A percentile compares a stretch with the other conserved stretches of the same genome.
Evolutionary conservation across 78 protist species (phyloP).

Genomic region (Dictyostelium purpureum): DNA sequence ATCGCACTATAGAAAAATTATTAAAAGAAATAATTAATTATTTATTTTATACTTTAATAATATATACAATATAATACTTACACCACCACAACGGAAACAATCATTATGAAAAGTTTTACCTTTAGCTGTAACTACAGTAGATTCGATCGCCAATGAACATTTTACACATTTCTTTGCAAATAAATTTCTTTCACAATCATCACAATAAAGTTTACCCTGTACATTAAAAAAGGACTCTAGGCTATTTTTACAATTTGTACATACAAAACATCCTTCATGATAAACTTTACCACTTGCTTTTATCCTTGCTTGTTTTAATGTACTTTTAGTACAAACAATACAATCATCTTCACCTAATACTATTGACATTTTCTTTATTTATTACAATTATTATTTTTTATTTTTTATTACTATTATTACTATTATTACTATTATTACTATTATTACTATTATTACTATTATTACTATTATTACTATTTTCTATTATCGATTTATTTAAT

Average conservation of each 20-base stretch:
- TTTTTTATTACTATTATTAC: too few species aligned
- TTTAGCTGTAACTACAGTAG: conserved; percentile 36
- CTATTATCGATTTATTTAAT: too few species aligned
- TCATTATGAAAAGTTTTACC: conserved; percentile 43
- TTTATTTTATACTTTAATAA: not conserved
- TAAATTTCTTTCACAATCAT: conserved; percentile 30
- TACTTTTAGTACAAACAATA: too few species aligned
- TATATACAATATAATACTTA: not conserved
- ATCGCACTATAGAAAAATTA: conserved; percentile 5
- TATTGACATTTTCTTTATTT: too few species aligned
- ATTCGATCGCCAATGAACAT: conserved; percentile 38
- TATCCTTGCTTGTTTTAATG: too few species aligned
- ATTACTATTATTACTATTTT: too few species aligned
- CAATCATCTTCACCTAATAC: too few species aligned
- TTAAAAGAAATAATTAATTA: not conserved
- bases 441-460: too few species aligned
- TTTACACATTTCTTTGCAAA: conserved; percentile 40
- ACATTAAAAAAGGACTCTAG: conserved; percentile 23
- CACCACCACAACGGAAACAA: conserved; percentile 37
- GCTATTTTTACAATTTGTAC: not conserved
- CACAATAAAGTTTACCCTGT: conserved; percentile 39
- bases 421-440: too few species aligned
- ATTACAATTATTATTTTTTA: too few species aligned
- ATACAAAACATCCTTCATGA: conserved; percentile 63
- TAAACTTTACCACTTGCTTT: conserved; percentile 36